phyloP scores from a whole-genome alignment of 371 early-diverging fungal species.

The Rhizopus sp. region DNA sequence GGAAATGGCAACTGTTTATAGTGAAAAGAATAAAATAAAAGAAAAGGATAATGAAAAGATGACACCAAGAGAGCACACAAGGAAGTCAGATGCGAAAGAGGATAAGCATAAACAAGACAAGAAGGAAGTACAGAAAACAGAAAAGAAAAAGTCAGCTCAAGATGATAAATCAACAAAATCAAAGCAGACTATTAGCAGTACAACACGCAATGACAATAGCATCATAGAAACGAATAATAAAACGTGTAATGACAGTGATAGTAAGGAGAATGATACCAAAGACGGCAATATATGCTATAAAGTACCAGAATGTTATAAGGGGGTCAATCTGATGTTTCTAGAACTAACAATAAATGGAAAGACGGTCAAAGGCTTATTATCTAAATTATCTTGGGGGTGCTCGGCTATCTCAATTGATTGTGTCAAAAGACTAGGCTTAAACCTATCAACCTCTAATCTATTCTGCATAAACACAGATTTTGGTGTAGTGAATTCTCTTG shows the following conservation, averaged over 20 bases:
- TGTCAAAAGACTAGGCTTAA: slow-evolving; percentile 13
- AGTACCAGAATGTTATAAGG: slow-evolving; percentile 17
- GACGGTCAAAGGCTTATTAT: slow-evolving; percentile 24
- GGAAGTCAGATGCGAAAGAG: not conserved
- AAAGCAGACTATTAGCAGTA: not conserved
- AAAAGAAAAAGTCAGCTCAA: not conserved
- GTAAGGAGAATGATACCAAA: not conserved
- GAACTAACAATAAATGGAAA: slow-evolving; percentile 21
- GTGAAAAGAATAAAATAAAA: not conserved
- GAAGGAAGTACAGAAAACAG: not conserved
- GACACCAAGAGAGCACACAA: not conserved
- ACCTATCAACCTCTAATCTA: slow-evolving; percentile 3
- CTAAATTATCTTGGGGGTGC: slow-evolving; percentile 28
- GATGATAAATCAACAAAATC: not conserved
- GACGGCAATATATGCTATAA: slow-evolving; percentile 13
- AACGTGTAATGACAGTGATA: not conserved
- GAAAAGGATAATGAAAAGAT: not conserved
- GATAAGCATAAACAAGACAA: not conserved
- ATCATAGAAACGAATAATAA: not conserved
- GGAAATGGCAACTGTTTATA: not conserved
- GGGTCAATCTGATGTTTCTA: slow-evolving; percentile 26
- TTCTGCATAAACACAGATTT: slow-evolving; percentile 29
- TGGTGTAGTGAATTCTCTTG: slow-evolving; percentile 24
- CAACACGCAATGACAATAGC: not conserved
- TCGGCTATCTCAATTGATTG: slow-evolving; percentile 32